Evolutionary conservation across 257 asterid genomes (phyloP).

Genomic region (Plantago major): DNA sequence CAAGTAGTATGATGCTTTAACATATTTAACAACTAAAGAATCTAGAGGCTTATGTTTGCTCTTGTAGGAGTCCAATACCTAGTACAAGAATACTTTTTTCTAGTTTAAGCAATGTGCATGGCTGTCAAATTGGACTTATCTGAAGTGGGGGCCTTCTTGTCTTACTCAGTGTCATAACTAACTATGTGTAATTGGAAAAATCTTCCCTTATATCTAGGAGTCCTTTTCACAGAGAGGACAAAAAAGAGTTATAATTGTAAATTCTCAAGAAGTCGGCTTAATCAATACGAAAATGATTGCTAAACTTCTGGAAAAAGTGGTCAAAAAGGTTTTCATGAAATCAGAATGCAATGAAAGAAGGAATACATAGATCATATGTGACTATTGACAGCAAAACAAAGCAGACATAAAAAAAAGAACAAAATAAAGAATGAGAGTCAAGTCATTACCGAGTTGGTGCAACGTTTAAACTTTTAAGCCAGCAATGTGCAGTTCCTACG

Average conservation of each 20-base stretch:
- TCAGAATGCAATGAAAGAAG: not conserved
- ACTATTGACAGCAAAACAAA: not conserved
- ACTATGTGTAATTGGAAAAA: not conserved
- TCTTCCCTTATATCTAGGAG: not conserved
- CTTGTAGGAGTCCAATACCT: not conserved
- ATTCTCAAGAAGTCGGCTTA: not conserved
- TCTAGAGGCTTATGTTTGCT: not conserved
- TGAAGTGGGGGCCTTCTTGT: not conserved
- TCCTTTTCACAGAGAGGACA: not conserved
- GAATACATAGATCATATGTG: not conserved
- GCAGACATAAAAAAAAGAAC: not conserved
- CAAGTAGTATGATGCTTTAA: not conserved
- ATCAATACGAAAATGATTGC: not conserved
- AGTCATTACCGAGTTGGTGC: not conserved
- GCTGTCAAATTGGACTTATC: not conserved
- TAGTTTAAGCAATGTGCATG: not conserved
- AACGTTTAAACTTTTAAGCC: not conserved
- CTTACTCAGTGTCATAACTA: not conserved
- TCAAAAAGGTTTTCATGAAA: not conserved
- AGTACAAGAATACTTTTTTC: not conserved
- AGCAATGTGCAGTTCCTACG: not conserved
- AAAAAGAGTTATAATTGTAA: not conserved
- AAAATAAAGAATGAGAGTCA: not conserved
- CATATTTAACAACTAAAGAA: not conserved
- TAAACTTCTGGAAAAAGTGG: not conserved